A percentile compares a stretch with the other conserved stretches of the same genome.
phyloP scores from a whole-genome alignment of 106 monocot genomes.

The Xerophyta viscosa region DNA sequence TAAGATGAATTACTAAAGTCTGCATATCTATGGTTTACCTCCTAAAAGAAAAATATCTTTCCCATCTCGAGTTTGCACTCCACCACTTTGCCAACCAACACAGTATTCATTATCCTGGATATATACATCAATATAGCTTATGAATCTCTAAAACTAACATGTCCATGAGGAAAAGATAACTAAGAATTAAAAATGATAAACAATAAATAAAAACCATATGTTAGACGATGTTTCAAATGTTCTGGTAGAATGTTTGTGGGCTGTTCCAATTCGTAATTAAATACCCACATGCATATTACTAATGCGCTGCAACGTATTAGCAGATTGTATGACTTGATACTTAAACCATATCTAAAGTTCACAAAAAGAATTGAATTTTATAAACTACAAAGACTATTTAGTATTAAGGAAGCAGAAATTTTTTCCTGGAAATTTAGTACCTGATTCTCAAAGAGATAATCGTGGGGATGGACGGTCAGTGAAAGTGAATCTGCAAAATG shows the following conservation, averaged over 20 bases:
- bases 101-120: constrained; percentile 52
- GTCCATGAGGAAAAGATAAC: not conserved
- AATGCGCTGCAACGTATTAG: too few species aligned
- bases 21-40: constrained; percentile 32
- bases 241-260: too few species aligned
- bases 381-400: not conserved
- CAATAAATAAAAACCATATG: too few species aligned
- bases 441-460: constrained; percentile 56
- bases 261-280: too few species aligned
- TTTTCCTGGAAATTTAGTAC: constrained; percentile 19
- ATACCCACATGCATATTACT: too few species aligned
- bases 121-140: not conserved
- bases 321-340: too few species aligned
- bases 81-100: constrained; percentile 79
- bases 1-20: not conserved
- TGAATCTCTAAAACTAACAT: too few species aligned
- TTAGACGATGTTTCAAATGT: too few species aligned
- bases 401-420: too few species aligned
- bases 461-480: constrained; percentile 70
- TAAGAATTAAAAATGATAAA: too few species aligned
- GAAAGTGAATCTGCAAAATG: constrained; percentile 46
- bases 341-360: not conserved
- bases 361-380: not conserved
- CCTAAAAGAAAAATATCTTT: constrained; percentile 83
- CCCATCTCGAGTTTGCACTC: constrained; percentile 64